phyloP scores from a whole-genome alignment of 169 alveolate genomes.

The Plasmodium knowlesi region DNA sequence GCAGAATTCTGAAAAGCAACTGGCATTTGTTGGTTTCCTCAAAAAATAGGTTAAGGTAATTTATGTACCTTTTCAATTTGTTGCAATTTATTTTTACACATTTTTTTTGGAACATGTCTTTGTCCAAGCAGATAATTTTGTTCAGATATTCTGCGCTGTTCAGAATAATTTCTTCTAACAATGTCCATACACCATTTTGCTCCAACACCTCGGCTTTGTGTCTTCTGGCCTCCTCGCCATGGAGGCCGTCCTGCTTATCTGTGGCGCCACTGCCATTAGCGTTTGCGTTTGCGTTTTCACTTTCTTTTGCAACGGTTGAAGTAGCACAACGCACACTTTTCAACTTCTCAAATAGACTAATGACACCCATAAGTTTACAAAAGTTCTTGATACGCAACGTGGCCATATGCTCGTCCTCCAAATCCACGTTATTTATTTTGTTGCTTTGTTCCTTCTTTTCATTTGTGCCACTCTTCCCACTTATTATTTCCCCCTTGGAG shows the following conservation, averaged over 20 bases:
- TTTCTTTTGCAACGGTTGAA: neutral
- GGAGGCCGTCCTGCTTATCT: neutral
- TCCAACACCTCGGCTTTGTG: neutral
- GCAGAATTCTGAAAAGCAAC: conserved; percentile 6
- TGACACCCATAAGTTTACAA: conserved; percentile 38
- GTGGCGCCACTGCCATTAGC: neutral
- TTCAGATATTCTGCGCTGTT: conserved; percentile 51
- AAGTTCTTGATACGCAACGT: conserved; percentile 12
- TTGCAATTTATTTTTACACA: conserved; percentile 50
- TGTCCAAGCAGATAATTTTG: conserved; percentile 34
- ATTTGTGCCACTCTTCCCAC: neutral
- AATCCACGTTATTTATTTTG: conserved; percentile 5
- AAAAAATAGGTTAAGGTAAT: conserved; percentile 22
- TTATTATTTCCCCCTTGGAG: neutral
- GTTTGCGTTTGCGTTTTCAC: neutral
- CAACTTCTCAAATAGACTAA: conserved; percentile 9
- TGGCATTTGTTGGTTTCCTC: conserved; percentile 30
- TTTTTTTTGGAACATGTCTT: conserved; percentile 61
- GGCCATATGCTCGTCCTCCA: conserved; percentile 11
- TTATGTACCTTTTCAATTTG: conserved; percentile 43
- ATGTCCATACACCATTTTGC: conserved; percentile 16
- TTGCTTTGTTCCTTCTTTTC: neutral
- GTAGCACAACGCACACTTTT: neutral
- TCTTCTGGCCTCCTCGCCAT: neutral
- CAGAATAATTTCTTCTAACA: conserved; percentile 47